Evolutionary conservation across 2,329 filamentous ascomycete species (phyloP).

Genomic region (Colletotrichum liriopes): DNA sequence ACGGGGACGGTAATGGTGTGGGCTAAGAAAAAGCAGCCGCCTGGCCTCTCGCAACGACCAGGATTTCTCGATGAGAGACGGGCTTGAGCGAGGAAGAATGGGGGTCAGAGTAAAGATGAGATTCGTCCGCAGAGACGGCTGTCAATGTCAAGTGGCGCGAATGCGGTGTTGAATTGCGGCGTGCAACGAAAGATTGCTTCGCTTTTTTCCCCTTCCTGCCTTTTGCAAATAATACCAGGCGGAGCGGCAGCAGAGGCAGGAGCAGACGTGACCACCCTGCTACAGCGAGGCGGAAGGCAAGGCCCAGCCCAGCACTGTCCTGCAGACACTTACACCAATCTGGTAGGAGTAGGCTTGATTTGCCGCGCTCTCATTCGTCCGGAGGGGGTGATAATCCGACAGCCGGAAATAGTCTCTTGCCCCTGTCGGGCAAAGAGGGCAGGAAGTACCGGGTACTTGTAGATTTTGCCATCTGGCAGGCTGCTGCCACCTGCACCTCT

Average conservation of each 20-base stretch:
- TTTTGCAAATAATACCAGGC: slow-evolving; percentile 43
- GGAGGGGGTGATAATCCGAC: slow-evolving; percentile 51
- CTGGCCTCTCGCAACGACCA: slow-evolving; percentile 36
- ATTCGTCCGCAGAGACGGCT: slow-evolving; percentile 27
- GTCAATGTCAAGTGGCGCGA: slow-evolving; percentile 29
- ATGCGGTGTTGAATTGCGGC: slow-evolving; percentile 29
- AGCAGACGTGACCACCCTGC: slow-evolving; percentile 43
- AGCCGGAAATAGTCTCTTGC: slow-evolving; percentile 41
- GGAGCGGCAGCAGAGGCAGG: slow-evolving; percentile 39
- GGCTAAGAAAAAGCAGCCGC: slow-evolving; percentile 44
- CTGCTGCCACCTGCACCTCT: not conserved
- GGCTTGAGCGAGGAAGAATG: slow-evolving; percentile 20
- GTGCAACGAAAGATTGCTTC: slow-evolving; percentile 34
- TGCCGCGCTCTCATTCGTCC: slow-evolving; percentile 47
- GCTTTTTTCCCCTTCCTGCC: slow-evolving; percentile 41
- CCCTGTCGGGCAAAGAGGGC: slow-evolving; percentile 24
- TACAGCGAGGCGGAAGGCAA: slow-evolving; percentile 43
- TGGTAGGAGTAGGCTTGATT: slow-evolving; percentile 44
- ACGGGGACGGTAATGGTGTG: slow-evolving; percentile 33
- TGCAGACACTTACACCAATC: slow-evolving; percentile 49
- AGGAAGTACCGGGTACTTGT: slow-evolving; percentile 32
- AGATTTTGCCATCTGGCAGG: slow-evolving; percentile 25
- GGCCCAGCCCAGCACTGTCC: slow-evolving; percentile 42
- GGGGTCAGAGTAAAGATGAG: slow-evolving; percentile 19
- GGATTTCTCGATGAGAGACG: slow-evolving; percentile 34